These are phyloP conservation scores for Leccinum ochraceum DNA, from an alignment of 768 basidiomycete species.

Conservation along the genomic window DNA sequence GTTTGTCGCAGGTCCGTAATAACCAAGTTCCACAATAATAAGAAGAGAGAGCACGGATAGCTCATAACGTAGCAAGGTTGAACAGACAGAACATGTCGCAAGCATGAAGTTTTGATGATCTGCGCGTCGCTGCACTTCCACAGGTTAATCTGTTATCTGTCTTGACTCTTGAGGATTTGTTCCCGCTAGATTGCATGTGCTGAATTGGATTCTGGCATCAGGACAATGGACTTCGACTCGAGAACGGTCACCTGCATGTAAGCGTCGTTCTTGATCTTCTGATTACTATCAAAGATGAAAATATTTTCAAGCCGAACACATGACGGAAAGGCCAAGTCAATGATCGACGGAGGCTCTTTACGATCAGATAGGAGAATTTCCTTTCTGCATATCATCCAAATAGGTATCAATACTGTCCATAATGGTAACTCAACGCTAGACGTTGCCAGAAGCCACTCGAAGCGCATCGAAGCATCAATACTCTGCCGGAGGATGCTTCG, in stretches of 20 bases:
- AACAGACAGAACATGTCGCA: not conserved
- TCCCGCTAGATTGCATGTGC: not conserved
- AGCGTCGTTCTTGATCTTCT: not conserved
- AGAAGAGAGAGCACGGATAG: not conserved
- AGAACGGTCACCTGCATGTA: not conserved
- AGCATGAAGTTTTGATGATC: not conserved
- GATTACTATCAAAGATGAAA: not conserved
- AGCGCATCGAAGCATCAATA: not conserved
- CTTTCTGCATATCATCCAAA: not conserved
- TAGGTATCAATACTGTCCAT: not conserved
- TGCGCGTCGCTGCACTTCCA: not conserved
- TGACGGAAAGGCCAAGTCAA: no score
- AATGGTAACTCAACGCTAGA: slow-evolving; percentile 2
- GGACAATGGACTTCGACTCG: not conserved
- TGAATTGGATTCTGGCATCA: not conserved
- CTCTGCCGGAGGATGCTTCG: not conserved
- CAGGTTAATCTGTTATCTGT: not conserved
- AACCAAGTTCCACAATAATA: not conserved
- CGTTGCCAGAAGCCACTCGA: slow-evolving; percentile 1
- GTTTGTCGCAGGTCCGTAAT: not conserved
- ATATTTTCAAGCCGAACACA: no score
- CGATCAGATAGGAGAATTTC: not conserved
- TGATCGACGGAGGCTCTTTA: no score
- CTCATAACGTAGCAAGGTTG: not conserved
- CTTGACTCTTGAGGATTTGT: not conserved